Percentiles rank a stretch among this genome's conserved stretches.
phyloP scores from a whole-genome alignment of 305 asterid species.

The Withania somnifera region DNA sequence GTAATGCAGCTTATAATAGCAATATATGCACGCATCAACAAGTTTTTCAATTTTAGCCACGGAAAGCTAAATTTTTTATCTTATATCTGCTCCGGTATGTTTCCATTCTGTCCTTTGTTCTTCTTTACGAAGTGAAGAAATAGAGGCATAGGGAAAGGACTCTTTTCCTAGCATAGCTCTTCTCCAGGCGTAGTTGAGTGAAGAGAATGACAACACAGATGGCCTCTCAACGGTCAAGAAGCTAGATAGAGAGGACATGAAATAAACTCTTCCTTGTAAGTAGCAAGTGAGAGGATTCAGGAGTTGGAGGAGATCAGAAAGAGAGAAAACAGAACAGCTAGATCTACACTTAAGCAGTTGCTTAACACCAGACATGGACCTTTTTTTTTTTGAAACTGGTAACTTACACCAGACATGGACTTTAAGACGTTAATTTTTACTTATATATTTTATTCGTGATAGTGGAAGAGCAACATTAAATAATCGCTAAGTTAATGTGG shows the following conservation, averaged over 20 bases:
- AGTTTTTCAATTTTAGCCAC: background rate
- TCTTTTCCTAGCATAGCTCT: background rate
- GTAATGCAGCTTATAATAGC: background rate
- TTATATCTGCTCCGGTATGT: background rate
- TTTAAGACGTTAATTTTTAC: background rate
- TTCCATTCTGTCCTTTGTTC: background rate
- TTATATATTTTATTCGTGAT: background rate
- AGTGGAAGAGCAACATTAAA: background rate
- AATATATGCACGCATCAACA: background rate
- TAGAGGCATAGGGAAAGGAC: background rate
- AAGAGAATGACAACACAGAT: background rate
- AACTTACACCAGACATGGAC: background rate
- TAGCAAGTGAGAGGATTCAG: background rate
- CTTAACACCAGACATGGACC: background rate
- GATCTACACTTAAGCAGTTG: background rate
- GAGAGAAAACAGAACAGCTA: background rate
- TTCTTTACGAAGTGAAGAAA: background rate
- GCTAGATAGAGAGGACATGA: background rate
- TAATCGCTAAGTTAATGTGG: background rate
- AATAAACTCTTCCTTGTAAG: background rate
- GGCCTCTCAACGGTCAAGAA: background rate
- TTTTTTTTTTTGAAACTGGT: too few relatives aligned
- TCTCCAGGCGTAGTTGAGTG: background rate
- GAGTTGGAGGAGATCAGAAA: background rate
- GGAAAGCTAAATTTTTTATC: background rate